Evolutionary conservation across 164 flowering plant species (phyloP), one percentile per base, ranked within the genome.

Genomic region (Paratinospora sagittata): DNA sequence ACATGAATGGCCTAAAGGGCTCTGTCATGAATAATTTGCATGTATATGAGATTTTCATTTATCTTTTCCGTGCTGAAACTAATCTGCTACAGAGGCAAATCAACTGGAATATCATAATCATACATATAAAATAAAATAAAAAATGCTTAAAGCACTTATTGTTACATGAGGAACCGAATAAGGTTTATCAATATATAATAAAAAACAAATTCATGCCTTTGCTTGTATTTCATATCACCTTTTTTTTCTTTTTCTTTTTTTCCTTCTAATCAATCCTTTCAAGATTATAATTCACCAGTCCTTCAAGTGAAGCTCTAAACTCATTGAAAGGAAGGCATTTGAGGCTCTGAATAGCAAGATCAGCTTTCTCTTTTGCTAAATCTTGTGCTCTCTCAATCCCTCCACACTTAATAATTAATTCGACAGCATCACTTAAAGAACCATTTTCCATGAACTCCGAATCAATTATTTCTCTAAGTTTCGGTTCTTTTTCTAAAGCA

Each of bases 401-500:
- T 8, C 96, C 96, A 77, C 85, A 68, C 26, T 76, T 83, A 69
- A 77, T 81, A 33, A 94, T 85, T 66, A 94, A 73, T 57, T 72
- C 74, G 23, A 92, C 82, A 30, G 97, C 97, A 71, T 88, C 84
- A 11, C 85, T 85, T 1, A 94, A 86, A 9, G 98, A 91, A 30
- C 96, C 97, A 5, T 78, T 55, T 72, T 94, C 97, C 47, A 82
- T 82, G 76, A 91, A 94, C 73, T 94, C 97, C 3, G 92, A 84
- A 68, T 94, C 97, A 14, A 94, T 90, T 52, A 94, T 88, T 21
- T 92, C 92, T 78, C 88, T 83, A 19, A 94, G 78, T 75, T 80
- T 87, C 10, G 91, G 84, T 60, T 88, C 95, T 69, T 85, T 83
- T 75, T 88, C 86, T n/a, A 94, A 81, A 21, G 98, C 97, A 72